Evolutionary conservation across 169 alveolate species (phyloP).

Genomic region (Cryptosporidium meleagridis): DNA sequence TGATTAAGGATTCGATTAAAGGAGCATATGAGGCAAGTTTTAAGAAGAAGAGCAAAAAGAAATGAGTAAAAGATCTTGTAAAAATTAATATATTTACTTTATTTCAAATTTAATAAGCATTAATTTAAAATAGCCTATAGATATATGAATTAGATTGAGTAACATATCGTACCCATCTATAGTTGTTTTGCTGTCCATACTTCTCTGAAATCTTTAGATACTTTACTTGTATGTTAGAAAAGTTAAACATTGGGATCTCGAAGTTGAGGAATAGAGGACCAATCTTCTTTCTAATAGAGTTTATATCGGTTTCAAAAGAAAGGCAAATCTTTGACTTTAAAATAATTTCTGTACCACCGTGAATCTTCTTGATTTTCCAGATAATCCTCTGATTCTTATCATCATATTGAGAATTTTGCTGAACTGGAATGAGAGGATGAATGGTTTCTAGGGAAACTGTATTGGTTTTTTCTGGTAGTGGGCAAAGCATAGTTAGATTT

Average conservation of each 20-base stretch:
- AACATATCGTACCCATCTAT: constrained; percentile 96
- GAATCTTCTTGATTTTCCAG: constrained; percentile 93
- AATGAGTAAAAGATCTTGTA: not conserved
- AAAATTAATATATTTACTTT: not conserved
- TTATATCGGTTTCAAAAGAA: constrained; percentile 77
- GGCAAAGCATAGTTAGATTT: constrained; percentile 83
- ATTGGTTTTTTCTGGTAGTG: constrained; percentile 85
- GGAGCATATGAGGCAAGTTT: constrained; percentile 72
- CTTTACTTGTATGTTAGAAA: constrained; percentile 91
- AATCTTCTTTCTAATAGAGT: constrained; percentile 84
- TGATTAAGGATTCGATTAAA: constrained; percentile 51
- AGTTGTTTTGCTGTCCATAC: constrained; percentile 85
- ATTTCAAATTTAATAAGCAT: not conserved
- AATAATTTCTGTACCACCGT: constrained; percentile 82
- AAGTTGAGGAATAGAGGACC: constrained; percentile 92
- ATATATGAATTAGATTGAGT: constrained; percentile 94
- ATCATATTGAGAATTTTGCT: constrained; percentile 82
- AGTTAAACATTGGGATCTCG: constrained; percentile 96
- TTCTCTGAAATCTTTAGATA: constrained; percentile 90
- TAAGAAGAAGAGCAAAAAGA: constrained; percentile 16
- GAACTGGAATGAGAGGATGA: constrained; percentile 42
- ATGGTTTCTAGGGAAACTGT: constrained; percentile 42
- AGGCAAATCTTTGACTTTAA: constrained; percentile 69
- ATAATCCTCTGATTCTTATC: constrained; percentile 84
- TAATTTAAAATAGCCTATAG: constrained; percentile 79